Evolutionary conservation across 2,329 filamentous ascomycete genomes (phyloP), one percentile per base, ranked within the genome.

Genomic region (Penicillium sp.): DNA sequence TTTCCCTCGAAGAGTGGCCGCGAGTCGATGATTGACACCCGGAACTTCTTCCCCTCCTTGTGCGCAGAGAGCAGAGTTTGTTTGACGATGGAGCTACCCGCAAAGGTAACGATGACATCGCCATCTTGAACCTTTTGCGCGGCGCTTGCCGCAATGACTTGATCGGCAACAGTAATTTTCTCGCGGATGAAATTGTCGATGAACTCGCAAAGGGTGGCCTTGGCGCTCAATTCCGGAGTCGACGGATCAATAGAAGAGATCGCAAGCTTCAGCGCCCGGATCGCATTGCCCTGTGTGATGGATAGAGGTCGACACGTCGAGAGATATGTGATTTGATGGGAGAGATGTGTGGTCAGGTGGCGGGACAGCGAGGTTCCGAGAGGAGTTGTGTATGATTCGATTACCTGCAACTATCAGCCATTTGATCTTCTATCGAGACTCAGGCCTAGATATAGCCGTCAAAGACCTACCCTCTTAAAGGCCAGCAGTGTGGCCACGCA

Each of bases 281-380:
- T 95, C 33, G 90, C 90, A 67, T 97, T 98, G 51, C 93, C 93
- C 84, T 97, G 95, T 53, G 88, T 89, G 70, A 95, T 93, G 57
- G 88, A 94, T 72, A 98, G 87, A 32, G 93, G 90, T n/a, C 93
- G 84, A 64, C 90, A 96, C 57, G 89, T 89, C 51, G 88, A 88
- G 51, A 98, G 80, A 65, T 94, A 96, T 56, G 94, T 90, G 63
- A 98, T 96, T 70, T 98, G 93, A 34, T 90, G 88, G 62, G 90
- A 93, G 50, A 98, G 82, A 69, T 97, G 89, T 9, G 88, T 86
- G 29, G 89, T 93, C 60, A 98, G 84, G 73, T 98, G 90, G 32
- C 93, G 85, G 18, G 90, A 86, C 37, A 98, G 80, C 36, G 90
- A 90, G 49, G 85, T 90, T 36, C 86, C 86, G 26, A 83, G 77